phyloP scores from a whole-genome alignment of 2,329 filamentous ascomycete species.

The Colletotrichum aenigma region DNA sequence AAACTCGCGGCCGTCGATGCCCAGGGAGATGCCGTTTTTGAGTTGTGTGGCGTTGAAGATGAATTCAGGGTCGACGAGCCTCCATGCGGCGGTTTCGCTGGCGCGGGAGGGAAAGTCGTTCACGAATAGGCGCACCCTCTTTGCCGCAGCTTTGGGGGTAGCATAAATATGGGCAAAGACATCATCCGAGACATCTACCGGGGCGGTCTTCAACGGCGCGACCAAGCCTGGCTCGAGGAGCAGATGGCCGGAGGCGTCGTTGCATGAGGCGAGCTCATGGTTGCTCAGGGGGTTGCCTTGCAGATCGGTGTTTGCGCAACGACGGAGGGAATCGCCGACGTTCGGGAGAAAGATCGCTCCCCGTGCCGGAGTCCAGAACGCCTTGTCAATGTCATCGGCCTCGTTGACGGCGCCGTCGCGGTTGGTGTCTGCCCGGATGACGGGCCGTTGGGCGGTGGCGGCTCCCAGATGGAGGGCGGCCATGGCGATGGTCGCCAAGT shows the following conservation, averaged over 20 bases:
- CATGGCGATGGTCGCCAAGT: neutral
- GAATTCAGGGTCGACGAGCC: constrained; percentile 26
- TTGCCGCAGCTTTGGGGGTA: neutral
- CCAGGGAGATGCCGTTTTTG: constrained; percentile 33
- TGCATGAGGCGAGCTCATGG: constrained; percentile 32
- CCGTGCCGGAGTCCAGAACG: constrained; percentile 22
- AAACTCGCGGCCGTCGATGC: constrained; percentile 38
- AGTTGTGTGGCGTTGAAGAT: constrained; percentile 32
- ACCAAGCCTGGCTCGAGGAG: constrained; percentile 32
- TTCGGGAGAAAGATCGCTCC: constrained; percentile 42
- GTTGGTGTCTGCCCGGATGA: constrained; percentile 39
- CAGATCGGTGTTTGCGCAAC: constrained; percentile 28
- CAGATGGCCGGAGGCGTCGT: constrained; percentile 38
- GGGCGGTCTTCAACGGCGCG: constrained; percentile 36
- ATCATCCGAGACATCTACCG: constrained; percentile 22
- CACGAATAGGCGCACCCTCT: constrained; percentile 33
- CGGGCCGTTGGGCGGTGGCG: neutral
- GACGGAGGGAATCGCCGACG: constrained; percentile 34
- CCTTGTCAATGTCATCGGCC: constrained; percentile 27
- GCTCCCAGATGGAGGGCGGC: neutral
- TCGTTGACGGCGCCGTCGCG: constrained; percentile 37
- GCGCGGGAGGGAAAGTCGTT: neutral
- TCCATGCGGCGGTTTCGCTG: constrained; percentile 25
- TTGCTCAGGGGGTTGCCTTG: constrained; percentile 20
- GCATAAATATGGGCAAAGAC: constrained; percentile 23